Percentiles rank a stretch among this genome's conserved stretches.
phyloP scores from a whole-genome alignment of 371 early-diverging fungal species.

The Batrachochytrium dendrobatidis region DNA sequence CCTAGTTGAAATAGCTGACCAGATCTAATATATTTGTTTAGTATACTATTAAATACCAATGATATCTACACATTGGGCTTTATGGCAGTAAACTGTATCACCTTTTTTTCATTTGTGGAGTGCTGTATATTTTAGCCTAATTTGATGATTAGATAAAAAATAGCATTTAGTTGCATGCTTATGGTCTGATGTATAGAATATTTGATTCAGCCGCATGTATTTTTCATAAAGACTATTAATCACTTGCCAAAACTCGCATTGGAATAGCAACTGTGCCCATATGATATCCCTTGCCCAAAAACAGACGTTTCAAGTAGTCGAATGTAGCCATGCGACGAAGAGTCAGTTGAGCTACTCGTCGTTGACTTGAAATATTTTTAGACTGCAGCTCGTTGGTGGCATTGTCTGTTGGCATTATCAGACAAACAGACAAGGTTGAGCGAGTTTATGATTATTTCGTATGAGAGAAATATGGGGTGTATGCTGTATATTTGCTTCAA shows the following conservation, averaged over 20 bases:
- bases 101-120: neutral
- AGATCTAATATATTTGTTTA: neutral
- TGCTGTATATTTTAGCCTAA: neutral
- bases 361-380: neutral
- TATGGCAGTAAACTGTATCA: too few relatives aligned
- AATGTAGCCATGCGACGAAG: constrained; percentile 3
- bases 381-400: too few relatives aligned
- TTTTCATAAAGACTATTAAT: neutral
- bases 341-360: neutral
- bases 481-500: too few relatives aligned
- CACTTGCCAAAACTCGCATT: neutral
- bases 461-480: too few relatives aligned
- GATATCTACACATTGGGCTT: too few relatives aligned
- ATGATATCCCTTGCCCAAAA: neutral
- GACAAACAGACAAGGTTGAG: too few relatives aligned
- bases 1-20: constrained; percentile 4
- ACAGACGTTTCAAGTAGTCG: neutral
- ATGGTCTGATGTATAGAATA: too few relatives aligned
- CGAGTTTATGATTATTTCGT: too few relatives aligned
- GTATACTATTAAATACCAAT: neutral
- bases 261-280: constrained; percentile 5
- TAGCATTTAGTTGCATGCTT: neutral
- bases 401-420: too few relatives aligned
- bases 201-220: neutral
- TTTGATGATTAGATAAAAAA: neutral